Conservation (phyloP, 139 green algal genomes). For the Coccomyxa sp. region DNA sequence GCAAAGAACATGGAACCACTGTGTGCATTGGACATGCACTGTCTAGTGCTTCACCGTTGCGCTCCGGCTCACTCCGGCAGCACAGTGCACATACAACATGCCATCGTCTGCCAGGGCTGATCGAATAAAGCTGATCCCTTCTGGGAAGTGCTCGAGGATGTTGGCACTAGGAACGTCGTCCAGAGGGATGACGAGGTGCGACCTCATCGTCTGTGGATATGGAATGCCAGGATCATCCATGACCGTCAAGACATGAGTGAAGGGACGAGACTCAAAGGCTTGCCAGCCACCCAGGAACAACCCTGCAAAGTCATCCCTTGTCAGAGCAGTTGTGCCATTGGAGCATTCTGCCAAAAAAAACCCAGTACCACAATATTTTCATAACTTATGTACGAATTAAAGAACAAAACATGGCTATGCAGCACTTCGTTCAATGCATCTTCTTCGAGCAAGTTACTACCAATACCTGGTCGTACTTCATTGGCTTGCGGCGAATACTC, state of each 20-base stretch:
- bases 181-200: background rate
- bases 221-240: background rate
- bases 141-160: background rate
- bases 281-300: too few species aligned
- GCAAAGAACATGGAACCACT: background rate
- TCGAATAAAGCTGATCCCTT: background rate
- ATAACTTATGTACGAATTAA: too few species aligned
- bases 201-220: background rate
- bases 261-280: background rate
- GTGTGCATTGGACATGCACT: background rate
- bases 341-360: too few species aligned
- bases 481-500: too few species aligned
- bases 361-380: too few species aligned
- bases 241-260: background rate
- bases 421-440: too few species aligned
- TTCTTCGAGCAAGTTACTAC: too few species aligned
- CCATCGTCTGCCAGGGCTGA: background rate
- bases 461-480: too few species aligned
- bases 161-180: background rate
- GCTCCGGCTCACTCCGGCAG: background rate
- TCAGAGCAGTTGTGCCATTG: too few species aligned
- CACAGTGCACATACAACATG: background rate
- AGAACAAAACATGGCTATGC: too few species aligned
- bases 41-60: background rate
- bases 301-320: too few species aligned